Conservation (phyloP, 345 rosid species). For the Salix udensis region DNA sequence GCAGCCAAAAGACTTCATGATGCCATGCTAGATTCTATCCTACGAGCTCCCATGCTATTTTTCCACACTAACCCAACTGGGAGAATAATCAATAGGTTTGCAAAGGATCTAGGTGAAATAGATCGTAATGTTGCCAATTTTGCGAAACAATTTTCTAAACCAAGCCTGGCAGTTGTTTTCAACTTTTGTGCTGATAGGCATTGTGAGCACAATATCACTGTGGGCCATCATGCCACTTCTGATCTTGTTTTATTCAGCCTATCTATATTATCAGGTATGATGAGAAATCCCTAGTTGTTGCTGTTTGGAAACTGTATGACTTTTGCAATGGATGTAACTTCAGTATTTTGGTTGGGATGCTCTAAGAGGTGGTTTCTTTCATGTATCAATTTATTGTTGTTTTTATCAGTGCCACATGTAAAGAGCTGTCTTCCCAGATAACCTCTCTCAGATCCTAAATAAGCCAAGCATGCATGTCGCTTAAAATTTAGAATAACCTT, state of each 20-base stretch:
- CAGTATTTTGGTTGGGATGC: neutral
- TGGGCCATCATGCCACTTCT: slow-evolving; percentile 99
- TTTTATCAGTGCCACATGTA: neutral
- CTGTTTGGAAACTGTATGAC: neutral
- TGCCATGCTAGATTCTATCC: slow-evolving; percentile 79
- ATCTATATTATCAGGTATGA: slow-evolving; percentile 81
- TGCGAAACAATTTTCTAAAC: slow-evolving; percentile 71
- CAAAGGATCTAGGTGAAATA: slow-evolving; percentile 94
- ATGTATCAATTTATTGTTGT: neutral
- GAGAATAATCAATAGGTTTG: slow-evolving; percentile 89
- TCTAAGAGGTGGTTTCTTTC: neutral
- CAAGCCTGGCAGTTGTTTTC: slow-evolving; percentile 86
- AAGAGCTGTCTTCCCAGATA: neutral
- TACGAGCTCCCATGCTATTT: slow-evolving; percentile 95
- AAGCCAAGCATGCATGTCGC: neutral
- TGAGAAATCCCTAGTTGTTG: neutral
- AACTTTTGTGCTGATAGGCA: slow-evolving; percentile 83
- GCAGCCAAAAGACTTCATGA: slow-evolving; percentile 92
- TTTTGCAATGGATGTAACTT: neutral
- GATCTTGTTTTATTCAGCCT: slow-evolving; percentile 81
- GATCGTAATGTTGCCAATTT: slow-evolving; percentile 73
- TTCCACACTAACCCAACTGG: slow-evolving; percentile 96
- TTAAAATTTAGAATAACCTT: neutral
- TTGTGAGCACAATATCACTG: slow-evolving; percentile 91
- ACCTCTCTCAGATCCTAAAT: neutral